Conservation (phyloP, 257 asterid species). For the Ilex asprella region DNA sequence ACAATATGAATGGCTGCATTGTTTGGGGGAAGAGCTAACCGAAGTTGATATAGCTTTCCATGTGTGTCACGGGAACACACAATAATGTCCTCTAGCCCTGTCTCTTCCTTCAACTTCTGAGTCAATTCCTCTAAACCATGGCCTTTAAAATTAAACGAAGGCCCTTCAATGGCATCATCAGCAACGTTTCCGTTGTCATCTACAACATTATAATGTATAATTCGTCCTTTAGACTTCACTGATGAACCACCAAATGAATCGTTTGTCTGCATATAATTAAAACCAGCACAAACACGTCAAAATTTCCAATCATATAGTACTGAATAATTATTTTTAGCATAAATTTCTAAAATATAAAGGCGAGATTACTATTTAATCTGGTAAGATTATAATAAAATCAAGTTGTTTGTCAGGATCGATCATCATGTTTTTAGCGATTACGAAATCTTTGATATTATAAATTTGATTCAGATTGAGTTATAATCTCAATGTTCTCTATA, state of each 20-base stretch:
- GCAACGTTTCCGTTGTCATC: slow-evolving; percentile 47
- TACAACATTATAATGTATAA: slow-evolving; percentile 52
- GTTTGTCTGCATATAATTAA: slow-evolving; percentile 26
- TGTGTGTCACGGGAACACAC: slow-evolving; percentile 58
- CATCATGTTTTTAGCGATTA: too few relatives aligned
- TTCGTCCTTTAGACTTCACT: slow-evolving; percentile 54
- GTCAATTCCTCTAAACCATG: slow-evolving; percentile 62
- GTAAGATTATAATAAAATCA: too few relatives aligned
- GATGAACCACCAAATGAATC: slow-evolving; percentile 22
- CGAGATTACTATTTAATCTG: too few relatives aligned
- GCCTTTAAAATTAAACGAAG: slow-evolving; percentile 62
- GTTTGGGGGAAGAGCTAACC: slow-evolving; percentile 86
- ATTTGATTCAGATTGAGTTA: too few relatives aligned
- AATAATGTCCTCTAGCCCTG: slow-evolving; percentile 52
- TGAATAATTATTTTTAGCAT: too few relatives aligned
- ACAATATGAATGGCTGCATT: slow-evolving; percentile 78
- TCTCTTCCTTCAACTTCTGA: slow-evolving; percentile 57
- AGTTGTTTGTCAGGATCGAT: too few relatives aligned
- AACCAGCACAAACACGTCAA: background rate
- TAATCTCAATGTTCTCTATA: too few relatives aligned
- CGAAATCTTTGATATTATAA: too few relatives aligned
- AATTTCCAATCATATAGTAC: background rate
- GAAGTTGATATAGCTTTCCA: slow-evolving; percentile 74
- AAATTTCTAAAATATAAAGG: too few relatives aligned
- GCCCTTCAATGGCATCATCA: slow-evolving; percentile 35